Base-by-base conservation (phyloP, 805 yeast species). In the Saccharomycopsis guyanensis region DNA sequence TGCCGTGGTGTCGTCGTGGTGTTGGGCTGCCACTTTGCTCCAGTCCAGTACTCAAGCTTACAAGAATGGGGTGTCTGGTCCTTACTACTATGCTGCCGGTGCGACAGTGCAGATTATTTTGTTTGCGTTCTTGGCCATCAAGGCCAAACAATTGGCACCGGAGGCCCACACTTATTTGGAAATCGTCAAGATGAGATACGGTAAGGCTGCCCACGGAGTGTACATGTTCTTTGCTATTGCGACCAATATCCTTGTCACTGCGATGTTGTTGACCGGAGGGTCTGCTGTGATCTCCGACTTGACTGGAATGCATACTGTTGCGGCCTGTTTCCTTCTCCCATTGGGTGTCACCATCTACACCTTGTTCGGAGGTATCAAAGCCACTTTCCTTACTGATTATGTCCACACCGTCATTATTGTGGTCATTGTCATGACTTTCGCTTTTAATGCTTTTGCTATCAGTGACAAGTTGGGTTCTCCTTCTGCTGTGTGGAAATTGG, bases 1-100 rank as follows among this genome's bases (percentile, higher is more conserved):
- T 5, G 95, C 96, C 5, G 96, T 89, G 25, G 96, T 88, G 6
- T 80, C 91, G 10, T 80, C 91, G 6, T 89, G 97, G 97, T 87
- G 96, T 7, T 82, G 88, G 88, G 85, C 85, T n/a, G 86, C 87
- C 2, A 85, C 94, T 1, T 34, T 40, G 22, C 29, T 46, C 12
- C 50, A 40, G 20, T 78, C 87, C 2, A 77, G 94, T 1, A 76
- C 95, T 18, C 88, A 83, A 61, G 86, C 86, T 19, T 88, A 85
- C 63, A 67, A 67, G 37, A 71, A 78, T 48, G 97, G 97, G 57
- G 75, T 89, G 35, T 64, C 80, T 29, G 95, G 95, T 40, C 82
- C 91, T 12, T 80, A 73, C 59, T 83, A 78, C 66, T 89, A 89
- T 61, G 96, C 95, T 6, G 76, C 93, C 2, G 97, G 97, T 59